Conservation (phyloP, 2,329 filamentous ascomycete genomes). For the Juglanconis sp. region DNA sequence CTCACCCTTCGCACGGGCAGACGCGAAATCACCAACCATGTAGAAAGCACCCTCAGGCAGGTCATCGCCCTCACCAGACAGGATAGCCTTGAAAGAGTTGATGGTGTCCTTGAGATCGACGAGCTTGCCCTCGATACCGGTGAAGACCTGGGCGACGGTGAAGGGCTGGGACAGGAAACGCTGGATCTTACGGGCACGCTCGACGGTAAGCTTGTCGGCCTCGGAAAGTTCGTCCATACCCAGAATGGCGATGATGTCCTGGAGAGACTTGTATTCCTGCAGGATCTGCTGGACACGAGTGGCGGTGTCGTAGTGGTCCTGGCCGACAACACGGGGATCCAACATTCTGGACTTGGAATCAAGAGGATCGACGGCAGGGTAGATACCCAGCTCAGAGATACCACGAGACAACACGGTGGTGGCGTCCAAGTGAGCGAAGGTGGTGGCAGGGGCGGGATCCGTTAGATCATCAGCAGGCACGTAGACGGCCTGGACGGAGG, state of each 20-base stretch:
- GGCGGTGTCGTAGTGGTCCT: constrained; percentile 96
- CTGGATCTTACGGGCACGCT: constrained; percentile 99
- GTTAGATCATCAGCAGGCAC: constrained; percentile 99
- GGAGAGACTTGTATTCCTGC: constrained; percentile 99
- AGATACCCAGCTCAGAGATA: constrained; percentile 99
- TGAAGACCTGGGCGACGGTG: constrained; percentile 80
- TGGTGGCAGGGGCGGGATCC: constrained; percentile 98
- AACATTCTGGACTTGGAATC: constrained; percentile 99
- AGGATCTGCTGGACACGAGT: constrained; percentile 97
- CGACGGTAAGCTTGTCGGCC: constrained; percentile 98
- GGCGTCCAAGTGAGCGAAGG: constrained; percentile 99
- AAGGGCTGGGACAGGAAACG: constrained; percentile 99
- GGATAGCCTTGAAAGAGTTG: constrained; percentile 93
- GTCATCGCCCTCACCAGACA: constrained; percentile 91
- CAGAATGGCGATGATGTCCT: constrained; percentile 99
- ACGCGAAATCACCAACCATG: constrained; percentile 97
- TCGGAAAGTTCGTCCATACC: constrained; percentile 99
- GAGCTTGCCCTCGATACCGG: constrained; percentile 90
- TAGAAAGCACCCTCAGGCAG: constrained; percentile 93
- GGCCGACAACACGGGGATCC: constrained; percentile 95
- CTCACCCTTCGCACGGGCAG: constrained; percentile 94
- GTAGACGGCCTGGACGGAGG: constrained; percentile 99
- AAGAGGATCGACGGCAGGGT: constrained; percentile 98
- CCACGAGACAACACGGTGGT: constrained; percentile 99
- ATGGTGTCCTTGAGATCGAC: constrained; percentile 99